A percentile compares a stretch with the other conserved stretches of the same genome.
Conservation (phyloP, 2,329 filamentous ascomycete genomes). For the Domatiomyces globalis region DNA sequence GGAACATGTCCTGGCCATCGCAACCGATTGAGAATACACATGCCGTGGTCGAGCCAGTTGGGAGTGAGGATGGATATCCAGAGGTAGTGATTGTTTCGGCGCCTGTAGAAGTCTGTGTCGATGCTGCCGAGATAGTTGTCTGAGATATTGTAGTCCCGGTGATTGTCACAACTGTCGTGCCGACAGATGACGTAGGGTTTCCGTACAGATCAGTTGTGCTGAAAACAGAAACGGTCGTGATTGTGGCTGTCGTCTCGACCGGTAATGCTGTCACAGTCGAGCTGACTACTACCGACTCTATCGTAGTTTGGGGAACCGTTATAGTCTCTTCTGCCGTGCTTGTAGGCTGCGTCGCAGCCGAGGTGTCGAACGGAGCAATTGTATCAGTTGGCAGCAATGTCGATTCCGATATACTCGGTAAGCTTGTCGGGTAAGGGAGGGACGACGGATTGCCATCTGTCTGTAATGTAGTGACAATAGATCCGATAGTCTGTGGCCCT, state of each 20-base stretch:
- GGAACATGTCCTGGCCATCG: slow-evolving; percentile 28
- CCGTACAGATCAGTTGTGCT: slow-evolving; percentile 10
- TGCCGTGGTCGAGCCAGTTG: slow-evolving; percentile 3
- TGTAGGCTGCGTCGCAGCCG: slow-evolving; percentile 6
- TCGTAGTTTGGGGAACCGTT: slow-evolving; percentile 16
- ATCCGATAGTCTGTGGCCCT: slow-evolving; percentile 15
- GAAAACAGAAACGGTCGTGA: slow-evolving; percentile 14
- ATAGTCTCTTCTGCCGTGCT: slow-evolving; percentile 15
- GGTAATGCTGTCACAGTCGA: slow-evolving; percentile 12
- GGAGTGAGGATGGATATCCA: neutral
- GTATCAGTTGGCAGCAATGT: slow-evolving; percentile 16
- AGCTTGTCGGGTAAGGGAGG: slow-evolving; percentile 16
- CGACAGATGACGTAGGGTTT: slow-evolving; percentile 12
- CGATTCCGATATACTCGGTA: slow-evolving; percentile 11
- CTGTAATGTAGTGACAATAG: slow-evolving; percentile 15
- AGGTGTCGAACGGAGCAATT: slow-evolving; percentile 12
- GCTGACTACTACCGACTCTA: slow-evolving; percentile 11
- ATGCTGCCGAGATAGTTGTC: slow-evolving; percentile 12
- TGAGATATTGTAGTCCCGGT: slow-evolving; percentile 13
- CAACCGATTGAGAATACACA: slow-evolving; percentile 15
- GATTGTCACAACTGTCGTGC: slow-evolving; percentile 14
- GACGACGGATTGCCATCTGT: slow-evolving; percentile 16
- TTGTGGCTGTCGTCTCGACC: slow-evolving; percentile 11
- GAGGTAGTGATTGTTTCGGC: slow-evolving; percentile 12
- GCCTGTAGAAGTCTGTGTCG: slow-evolving; percentile 11